phyloP scores from a whole-genome alignment of 768 basidiomycete genomes.

The Clathrus columnatus region DNA sequence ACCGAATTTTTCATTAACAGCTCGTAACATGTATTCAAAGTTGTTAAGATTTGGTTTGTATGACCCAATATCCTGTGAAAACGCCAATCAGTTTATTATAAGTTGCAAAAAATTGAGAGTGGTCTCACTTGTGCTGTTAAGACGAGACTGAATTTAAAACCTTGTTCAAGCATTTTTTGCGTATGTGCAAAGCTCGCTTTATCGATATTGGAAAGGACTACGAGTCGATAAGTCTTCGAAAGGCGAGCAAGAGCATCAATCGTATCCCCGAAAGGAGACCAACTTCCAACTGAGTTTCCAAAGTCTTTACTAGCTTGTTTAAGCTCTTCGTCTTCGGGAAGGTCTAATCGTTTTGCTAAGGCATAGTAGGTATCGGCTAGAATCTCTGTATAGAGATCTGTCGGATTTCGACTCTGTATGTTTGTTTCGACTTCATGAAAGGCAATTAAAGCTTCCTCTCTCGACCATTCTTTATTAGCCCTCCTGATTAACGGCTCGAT shows the following conservation, averaged over 20 bases:
- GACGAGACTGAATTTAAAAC: constrained; percentile 56
- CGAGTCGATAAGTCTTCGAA: constrained; percentile 55
- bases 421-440: constrained; percentile 47
- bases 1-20: constrained; percentile 29
- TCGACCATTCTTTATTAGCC: constrained; percentile 36
- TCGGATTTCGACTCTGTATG: constrained; percentile 49
- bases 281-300: constrained; percentile 49
- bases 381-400: constrained; percentile 52
- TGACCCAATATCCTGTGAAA: constrained; percentile 53
- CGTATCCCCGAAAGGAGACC: constrained; percentile 64
- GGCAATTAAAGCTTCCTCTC: constrained; percentile 41
- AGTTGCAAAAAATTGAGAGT: not conserved
- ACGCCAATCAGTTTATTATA: not conserved
- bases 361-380: constrained; percentile 33
- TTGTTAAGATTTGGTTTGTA: constrained; percentile 62
- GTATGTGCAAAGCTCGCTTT: constrained; percentile 52
- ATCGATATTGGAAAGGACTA: constrained; percentile 73
- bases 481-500: constrained; percentile 41
- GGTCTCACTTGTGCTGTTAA: constrained; percentile 39
- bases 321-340: constrained; percentile 14
- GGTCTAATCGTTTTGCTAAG: constrained; percentile 26
- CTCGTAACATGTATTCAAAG: constrained; percentile 41
- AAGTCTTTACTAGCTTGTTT: constrained; percentile 40
- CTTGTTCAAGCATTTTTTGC: constrained; percentile 39
- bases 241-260: constrained; percentile 48